These are phyloP conservation scores for Tetradesmus lagerheimii DNA, from an alignment of 139 green algal genomes.

Conservation along the genomic window DNA sequence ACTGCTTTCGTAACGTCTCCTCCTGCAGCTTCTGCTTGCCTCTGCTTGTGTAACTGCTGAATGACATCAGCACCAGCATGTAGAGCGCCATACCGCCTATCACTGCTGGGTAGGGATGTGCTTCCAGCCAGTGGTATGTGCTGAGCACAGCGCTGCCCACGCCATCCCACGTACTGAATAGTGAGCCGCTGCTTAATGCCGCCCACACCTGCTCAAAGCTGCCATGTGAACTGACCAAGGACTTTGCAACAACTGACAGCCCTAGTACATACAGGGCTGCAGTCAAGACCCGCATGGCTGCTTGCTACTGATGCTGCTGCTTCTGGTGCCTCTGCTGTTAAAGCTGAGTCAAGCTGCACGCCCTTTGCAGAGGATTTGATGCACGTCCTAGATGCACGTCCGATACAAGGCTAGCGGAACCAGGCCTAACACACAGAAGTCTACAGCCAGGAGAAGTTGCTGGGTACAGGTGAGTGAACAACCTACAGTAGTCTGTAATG, in stretches of 20 bases:
- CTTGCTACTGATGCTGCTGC: not conserved
- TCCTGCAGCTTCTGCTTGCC: conserved; percentile 1
- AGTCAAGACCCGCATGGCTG: not conserved
- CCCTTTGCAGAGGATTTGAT: no score
- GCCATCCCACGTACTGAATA: not conserved
- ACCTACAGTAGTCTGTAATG: no score
- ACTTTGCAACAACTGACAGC: not conserved
- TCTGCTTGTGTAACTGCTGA: not conserved
- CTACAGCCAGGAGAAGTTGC: no score
- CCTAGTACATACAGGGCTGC: not conserved
- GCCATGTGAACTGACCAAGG: not conserved
- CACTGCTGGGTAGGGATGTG: conserved; percentile 13
- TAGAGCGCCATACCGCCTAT: conserved; percentile 28
- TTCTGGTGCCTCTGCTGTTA: not conserved
- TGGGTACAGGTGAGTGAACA: no score
- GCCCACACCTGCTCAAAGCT: not conserved
- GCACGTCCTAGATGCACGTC: no score
- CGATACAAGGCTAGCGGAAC: no score
- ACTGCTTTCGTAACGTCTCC: not conserved
- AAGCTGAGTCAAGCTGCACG: not conserved
- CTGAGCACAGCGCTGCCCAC: not conserved
- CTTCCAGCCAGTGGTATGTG: conserved; percentile 7
- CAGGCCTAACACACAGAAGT: no score
- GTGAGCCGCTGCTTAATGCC: not conserved
- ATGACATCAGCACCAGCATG: conserved; percentile 12